Evolutionary conservation across 768 basidiomycete species (phyloP), one percentile per base, ranked within the genome.

Genomic region (Cubamyces lactineus): DNA sequence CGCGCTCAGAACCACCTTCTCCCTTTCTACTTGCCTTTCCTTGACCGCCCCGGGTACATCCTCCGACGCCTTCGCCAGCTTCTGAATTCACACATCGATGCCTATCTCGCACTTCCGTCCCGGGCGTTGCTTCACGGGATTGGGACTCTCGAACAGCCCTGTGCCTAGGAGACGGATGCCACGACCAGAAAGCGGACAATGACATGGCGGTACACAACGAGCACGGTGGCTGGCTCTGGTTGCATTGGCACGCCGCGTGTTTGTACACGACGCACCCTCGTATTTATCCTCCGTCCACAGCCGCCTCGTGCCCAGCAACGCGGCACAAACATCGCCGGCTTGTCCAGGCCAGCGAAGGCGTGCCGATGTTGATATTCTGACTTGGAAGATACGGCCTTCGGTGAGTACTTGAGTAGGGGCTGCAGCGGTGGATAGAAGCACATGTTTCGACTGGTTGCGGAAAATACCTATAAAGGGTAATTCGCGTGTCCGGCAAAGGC

Each of bases 71-170:
- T 39, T n/a, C 23, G 46, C 19, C 17, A 17, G 21, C 53, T 62
- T 62, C 54, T 45, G 42, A 5, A 49, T 57, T 62, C 61, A 62
- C 49, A 45, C 54, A 56, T 47, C 60, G 60, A 61, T 61, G 57
- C 42, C 57, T 49, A 56, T 61, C 53, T 61, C 53, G 53, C 45
- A 23, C 45, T 15, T 39, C 40, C 40, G 49, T 28, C 40, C 55
- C 54, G 54, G 24, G 15, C 1, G 38, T 40, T 8, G n/a, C 41
- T 45, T 46, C 43, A 38, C 23, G 34, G 15, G 9, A 34, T 45
- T n/a, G n/a, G 30, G 30, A 38, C 45, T 53, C 52, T 26, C 62
- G 51, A 56, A 53, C 34, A 21, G 62, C 62, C 56, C 16, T 42
- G 21, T 43, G 48, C 42, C 38, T 28, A 17, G 55, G 53, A 53